Evolutionary conservation across 2,329 filamentous ascomycete species (phyloP), one percentile per base, ranked within the genome.

Genomic region (Nannizziopsis barbatae): DNA sequence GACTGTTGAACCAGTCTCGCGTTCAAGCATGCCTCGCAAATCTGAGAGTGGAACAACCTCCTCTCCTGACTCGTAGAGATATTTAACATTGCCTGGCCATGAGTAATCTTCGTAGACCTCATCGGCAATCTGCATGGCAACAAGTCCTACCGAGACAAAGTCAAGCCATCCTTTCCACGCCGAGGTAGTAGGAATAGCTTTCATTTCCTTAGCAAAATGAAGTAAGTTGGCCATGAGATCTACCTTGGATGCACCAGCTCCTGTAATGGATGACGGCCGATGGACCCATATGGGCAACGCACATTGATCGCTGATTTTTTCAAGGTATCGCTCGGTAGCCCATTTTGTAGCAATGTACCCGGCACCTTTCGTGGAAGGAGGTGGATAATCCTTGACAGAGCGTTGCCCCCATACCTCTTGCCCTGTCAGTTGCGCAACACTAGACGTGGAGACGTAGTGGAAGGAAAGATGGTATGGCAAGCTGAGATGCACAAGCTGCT

Each of bases 311-410:
- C 14, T 17, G n/a, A 37, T 14, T 8, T 37, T 37, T 17, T 44
- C 42, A 14, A 72, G 61, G 10, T 65, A 50, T 0, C 47, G 46
- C 52, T 72, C 69, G 49, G 61, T 62, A 0, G 59, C 64, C 69
- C 69, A 71, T 50, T 68, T 68, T 10, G 56, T 48, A 0, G 64
- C 59, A 1, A 57, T 51, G 45, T 69, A 72, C 2, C 68, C 68
- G 8, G 63, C 42, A 1, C 55, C 47, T 4, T 63, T 64, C 45
- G 66, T 58, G 2, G 14, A 31, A 3, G 50, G 27, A 35, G 42
- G 42, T 2, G 5, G 15, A 35, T 43, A 15, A 8, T 27, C 11
- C 10, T 27, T 10, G 4, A 22, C n/a, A 14, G 12, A 14, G 3
- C 11, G 10, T 1, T 43, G 43, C 27, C 31, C 40, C 18, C 15